Evolutionary conservation across 2,329 filamentous ascomycete genomes (phyloP).

Genomic region (Penicillium concentricum): DNA sequence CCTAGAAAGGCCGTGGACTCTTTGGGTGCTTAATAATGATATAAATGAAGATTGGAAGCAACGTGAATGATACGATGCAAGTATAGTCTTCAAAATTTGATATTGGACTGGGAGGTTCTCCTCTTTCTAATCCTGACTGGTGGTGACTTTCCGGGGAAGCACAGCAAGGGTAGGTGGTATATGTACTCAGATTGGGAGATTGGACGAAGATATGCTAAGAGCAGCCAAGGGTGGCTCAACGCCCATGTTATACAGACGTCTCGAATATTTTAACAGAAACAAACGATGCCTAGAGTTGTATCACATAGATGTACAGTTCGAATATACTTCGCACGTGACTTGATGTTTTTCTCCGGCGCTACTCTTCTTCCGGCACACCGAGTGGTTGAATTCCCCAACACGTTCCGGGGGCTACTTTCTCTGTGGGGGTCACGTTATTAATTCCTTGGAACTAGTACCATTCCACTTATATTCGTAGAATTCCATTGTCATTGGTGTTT

Average conservation of each 20-base stretch:
- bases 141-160: background rate
- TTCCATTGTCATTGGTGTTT: background rate
- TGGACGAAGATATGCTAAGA: background rate
- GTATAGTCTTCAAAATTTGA: background rate
- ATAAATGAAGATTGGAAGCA: background rate
- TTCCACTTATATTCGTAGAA: background rate
- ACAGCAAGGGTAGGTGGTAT: background rate
- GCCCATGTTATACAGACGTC: background rate
- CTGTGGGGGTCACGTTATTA: background rate
- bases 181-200: background rate
- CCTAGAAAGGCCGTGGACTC: background rate
- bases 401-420: background rate
- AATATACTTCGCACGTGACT: constrained; percentile 1
- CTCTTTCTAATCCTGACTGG: background rate
- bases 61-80: background rate
- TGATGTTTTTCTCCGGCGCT: constrained; percentile 7
- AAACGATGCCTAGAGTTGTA: background rate
- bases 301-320: background rate
- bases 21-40: background rate
- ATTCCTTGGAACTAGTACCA: background rate
- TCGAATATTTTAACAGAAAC: background rate
- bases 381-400: constrained; percentile 5
- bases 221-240: too few relatives aligned
- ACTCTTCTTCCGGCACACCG: constrained; percentile 17
- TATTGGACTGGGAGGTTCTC: background rate